phyloP scores from a whole-genome alignment of 225 moss, liverwort and hornwort species.

The Polytrichum commune region DNA sequence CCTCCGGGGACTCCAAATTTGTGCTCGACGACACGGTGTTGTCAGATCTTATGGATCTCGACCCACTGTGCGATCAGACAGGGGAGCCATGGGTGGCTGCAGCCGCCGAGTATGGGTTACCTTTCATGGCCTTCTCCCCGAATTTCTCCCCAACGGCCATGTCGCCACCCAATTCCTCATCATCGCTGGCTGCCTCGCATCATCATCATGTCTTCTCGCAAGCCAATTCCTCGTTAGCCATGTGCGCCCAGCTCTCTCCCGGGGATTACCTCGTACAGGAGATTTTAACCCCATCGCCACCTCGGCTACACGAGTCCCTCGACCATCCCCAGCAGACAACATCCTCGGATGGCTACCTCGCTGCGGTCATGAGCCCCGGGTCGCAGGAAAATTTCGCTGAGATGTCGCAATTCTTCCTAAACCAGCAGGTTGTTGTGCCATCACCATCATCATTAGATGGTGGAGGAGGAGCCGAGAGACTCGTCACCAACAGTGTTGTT shows the following conservation, averaged over 20 bases:
- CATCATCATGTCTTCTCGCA: constrained; percentile 10
- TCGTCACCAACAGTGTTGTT: not conserved
- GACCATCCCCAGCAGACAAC: constrained; percentile 10
- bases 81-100: constrained; percentile 46
- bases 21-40: constrained; percentile 48
- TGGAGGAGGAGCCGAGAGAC: not conserved
- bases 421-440: constrained; percentile 14
- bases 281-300: constrained; percentile 5
- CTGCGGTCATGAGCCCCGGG: constrained; percentile 33
- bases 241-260: constrained; percentile 5
- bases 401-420: constrained; percentile 44
- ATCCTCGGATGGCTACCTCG: constrained; percentile 27
- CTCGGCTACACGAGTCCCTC: not conserved
- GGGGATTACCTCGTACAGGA: constrained; percentile 15
- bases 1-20: constrained; percentile 40
- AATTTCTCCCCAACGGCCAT: constrained; percentile 27
- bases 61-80: constrained; percentile 54
- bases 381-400: constrained; percentile 39
- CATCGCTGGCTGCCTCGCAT: not conserved
- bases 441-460: constrained; percentile 6
- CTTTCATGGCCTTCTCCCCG: constrained; percentile 38
- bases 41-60: constrained; percentile 61
- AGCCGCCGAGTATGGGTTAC: constrained; percentile 10
- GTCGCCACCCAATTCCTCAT: constrained; percentile 27
- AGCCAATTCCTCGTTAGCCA: constrained; percentile 8